Percentiles rank a stretch among this genome's conserved stretches.
These are phyloP conservation scores for Helminthosporium solani DNA, from an alignment of 2,329 filamentous ascomycete species.

Conservation along the genomic window DNA sequence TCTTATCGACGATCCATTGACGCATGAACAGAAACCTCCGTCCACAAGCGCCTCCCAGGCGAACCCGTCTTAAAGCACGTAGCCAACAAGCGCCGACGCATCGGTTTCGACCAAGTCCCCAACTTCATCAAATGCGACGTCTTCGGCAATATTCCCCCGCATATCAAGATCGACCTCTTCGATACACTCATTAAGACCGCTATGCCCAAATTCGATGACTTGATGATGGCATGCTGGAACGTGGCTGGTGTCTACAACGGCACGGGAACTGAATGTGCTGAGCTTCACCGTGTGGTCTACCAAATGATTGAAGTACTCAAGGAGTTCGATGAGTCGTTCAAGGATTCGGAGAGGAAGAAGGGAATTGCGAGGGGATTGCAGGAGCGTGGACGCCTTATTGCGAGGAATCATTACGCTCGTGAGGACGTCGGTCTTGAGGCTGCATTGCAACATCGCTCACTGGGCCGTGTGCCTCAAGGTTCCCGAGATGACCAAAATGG, in stretches of 20 bases:
- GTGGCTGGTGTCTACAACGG: conserved; percentile 30
- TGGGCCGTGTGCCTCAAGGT: neutral
- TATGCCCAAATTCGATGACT: conserved; percentile 32
- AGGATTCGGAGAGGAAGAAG: conserved; percentile 1
- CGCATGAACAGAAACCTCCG: neutral
- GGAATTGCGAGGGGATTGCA: conserved; percentile 1
- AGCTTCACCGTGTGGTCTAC: conserved; percentile 25
- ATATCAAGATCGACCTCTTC: conserved; percentile 31
- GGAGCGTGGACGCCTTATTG: neutral
- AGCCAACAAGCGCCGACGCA: conserved; percentile 27
- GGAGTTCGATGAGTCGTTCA: conserved; percentile 24
- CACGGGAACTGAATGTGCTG: conserved; percentile 27
- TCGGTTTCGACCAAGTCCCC: conserved; percentile 24
- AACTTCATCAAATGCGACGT: conserved; percentile 22
- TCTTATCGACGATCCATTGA: neutral
- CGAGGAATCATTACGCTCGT: neutral
- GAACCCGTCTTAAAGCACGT: conserved; percentile 21
- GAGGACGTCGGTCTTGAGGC: neutral
- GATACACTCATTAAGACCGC: conserved; percentile 25
- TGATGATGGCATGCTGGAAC: conserved; percentile 36
- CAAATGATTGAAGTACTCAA: conserved; percentile 28
- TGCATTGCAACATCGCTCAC: neutral
- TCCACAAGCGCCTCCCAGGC: conserved; percentile 1
- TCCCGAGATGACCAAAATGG: neutral
- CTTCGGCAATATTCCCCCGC: conserved; percentile 23